Evolutionary conservation across 202 grass and related monocot genomes (phyloP).

Genomic region (Eragrostis tef): DNA sequence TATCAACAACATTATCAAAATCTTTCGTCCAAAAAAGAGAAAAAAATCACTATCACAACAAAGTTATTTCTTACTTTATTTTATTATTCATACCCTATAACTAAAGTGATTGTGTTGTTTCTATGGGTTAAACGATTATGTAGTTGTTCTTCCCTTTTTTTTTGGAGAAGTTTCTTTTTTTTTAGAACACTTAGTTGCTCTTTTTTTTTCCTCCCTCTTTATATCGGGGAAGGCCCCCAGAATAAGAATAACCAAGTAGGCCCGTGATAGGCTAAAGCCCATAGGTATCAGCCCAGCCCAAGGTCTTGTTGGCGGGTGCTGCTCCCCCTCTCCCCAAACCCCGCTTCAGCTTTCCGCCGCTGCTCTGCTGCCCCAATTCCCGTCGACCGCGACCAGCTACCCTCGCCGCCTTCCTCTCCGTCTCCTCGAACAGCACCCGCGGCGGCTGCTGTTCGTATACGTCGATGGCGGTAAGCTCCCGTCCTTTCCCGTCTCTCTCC

Average conservation of each 20-base stretch:
- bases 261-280: background rate
- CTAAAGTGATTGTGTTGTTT: no score
- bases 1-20: background rate
- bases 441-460: background rate
- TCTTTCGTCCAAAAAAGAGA: background rate
- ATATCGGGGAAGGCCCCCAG: no score
- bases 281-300: background rate
- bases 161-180: no score
- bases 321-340: background rate
- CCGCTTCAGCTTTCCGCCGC: background rate
- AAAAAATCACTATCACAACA: background rate
- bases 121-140: no score
- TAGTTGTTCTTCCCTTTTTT: no score
- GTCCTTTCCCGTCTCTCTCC: background rate
- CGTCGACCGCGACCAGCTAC: background rate
- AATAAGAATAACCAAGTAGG: no score
- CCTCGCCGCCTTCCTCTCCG: background rate
- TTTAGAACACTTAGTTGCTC: no score
- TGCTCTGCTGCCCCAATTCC: background rate
- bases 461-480: slow-evolving; percentile 48
- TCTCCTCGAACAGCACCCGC: background rate
- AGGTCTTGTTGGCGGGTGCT: background rate
- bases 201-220: no score
- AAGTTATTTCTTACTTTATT: no score
- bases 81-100: no score